A percentile compares a stretch with the other conserved stretches of the same genome.
These are phyloP conservation scores for Ceratobasidium sp. DNA, from an alignment of 1,284 basidiomycete species.

Conservation along the genomic window DNA sequence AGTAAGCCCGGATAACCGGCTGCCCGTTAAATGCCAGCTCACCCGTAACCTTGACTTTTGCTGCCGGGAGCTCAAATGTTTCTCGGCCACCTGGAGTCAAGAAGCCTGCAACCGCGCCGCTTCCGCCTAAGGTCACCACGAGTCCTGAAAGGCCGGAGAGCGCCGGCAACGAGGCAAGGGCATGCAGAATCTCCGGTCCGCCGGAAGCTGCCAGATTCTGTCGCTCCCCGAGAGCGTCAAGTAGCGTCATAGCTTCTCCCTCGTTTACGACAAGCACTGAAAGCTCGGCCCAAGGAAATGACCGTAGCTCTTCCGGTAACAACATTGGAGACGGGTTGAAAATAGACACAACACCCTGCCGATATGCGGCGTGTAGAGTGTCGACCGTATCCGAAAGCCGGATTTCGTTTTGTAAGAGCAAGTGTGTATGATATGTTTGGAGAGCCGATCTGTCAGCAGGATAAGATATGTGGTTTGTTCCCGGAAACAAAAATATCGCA, in stretches of 20 bases:
- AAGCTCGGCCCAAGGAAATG: slow-evolving; percentile 55
- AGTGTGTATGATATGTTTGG: slow-evolving; percentile 49
- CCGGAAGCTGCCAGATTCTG: slow-evolving; percentile 11
- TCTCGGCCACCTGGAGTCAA: slow-evolving; percentile 27
- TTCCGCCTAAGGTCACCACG: slow-evolving; percentile 27
- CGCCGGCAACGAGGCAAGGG: slow-evolving; percentile 30
- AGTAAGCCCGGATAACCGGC: not conserved
- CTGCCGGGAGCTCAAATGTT: slow-evolving; percentile 34
- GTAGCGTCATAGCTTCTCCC: slow-evolving; percentile 53
- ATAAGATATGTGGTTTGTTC: slow-evolving; percentile 31
- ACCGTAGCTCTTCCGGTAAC: slow-evolving; percentile 49
- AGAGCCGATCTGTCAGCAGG: slow-evolving; percentile 20
- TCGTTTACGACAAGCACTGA: slow-evolving; percentile 62
- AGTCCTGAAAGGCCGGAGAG: slow-evolving; percentile 31
- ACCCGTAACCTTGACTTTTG: slow-evolving; percentile 33
- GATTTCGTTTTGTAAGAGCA: slow-evolving; percentile 65
- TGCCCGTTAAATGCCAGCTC: slow-evolving; percentile 7
- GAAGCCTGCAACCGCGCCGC: slow-evolving; percentile 29
- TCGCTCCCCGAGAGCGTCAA: slow-evolving; percentile 41
- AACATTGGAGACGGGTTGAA: slow-evolving; percentile 65
- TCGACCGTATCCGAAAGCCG: slow-evolving; percentile 55
- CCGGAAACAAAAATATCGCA: slow-evolving; percentile 35
- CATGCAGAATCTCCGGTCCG: slow-evolving; percentile 17
- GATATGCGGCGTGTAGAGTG: slow-evolving; percentile 50
- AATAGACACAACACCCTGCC: slow-evolving; percentile 49